Evolutionary conservation across 352 stramenopile genomes (phyloP).

Genomic region (Saprolegnia parasitica): DNA sequence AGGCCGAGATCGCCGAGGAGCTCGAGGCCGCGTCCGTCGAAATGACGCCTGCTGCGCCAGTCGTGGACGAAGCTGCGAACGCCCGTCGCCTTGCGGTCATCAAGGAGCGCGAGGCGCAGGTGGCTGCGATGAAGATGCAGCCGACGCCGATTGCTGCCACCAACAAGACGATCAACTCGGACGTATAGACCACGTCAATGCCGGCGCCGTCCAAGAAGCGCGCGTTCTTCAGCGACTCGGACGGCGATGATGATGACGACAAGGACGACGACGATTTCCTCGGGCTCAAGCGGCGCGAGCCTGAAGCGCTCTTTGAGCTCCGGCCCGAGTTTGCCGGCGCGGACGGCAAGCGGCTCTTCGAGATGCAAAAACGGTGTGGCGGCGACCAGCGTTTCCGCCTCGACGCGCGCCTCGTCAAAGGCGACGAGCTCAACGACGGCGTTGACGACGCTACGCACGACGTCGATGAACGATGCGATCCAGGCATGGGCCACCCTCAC

Average conservation of each 20-base stretch:
- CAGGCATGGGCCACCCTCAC: slow-evolving; percentile 41
- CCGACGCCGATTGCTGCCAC: slow-evolving; percentile 34
- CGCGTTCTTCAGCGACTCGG: slow-evolving; percentile 42
- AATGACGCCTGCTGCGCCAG: too few relatives aligned
- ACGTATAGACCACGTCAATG: slow-evolving; percentile 31
- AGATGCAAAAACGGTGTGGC: slow-evolving; percentile 76
- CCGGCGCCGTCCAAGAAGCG: slow-evolving; percentile 30
- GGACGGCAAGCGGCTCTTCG: slow-evolving; percentile 66
- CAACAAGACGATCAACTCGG: slow-evolving; percentile 68
- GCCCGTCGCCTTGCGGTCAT: slow-evolving; percentile 48
- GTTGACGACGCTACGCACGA: slow-evolving; percentile 33
- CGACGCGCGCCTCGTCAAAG: slow-evolving; percentile 67
- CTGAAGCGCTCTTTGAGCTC: slow-evolving; percentile 38
- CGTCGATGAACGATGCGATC: slow-evolving; percentile 33
- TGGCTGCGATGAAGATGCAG: slow-evolving; percentile 34
- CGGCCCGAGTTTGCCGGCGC: slow-evolving; percentile 68
- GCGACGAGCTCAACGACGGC: slow-evolving; percentile 55
- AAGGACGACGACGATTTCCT: slow-evolving; percentile 35
- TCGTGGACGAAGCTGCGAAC: slow-evolving; percentile 33
- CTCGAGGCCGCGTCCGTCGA: neutral
- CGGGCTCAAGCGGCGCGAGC: slow-evolving; percentile 29
- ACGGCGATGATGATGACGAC: slow-evolving; percentile 32
- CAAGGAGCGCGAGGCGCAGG: slow-evolving; percentile 42
- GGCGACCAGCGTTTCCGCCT: slow-evolving; percentile 74
- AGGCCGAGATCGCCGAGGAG: slow-evolving; percentile 9